Conservation (phyloP, 1,284 basidiomycete species). For the Microbotryum violaceum region DNA sequence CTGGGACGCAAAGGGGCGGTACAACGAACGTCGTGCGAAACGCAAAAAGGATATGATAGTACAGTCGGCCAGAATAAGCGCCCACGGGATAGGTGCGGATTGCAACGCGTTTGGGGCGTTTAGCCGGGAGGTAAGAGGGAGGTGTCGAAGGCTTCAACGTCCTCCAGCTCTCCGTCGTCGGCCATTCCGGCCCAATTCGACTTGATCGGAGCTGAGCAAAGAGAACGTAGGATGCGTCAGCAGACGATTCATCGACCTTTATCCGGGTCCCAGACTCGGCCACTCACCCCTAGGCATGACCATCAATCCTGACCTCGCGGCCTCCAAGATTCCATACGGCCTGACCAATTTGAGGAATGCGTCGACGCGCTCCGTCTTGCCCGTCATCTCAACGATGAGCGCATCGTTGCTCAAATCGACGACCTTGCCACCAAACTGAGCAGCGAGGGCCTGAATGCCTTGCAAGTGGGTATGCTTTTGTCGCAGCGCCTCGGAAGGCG, state of each 20-base stretch:
- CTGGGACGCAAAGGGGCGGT: too few relatives aligned
- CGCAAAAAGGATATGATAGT: too few relatives aligned
- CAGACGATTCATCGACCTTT: background rate
- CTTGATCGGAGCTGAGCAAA: constrained; percentile 59
- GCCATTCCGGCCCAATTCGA: constrained; percentile 53
- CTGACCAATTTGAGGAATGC: constrained; percentile 86
- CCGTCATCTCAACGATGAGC: constrained; percentile 90
- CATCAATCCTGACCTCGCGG: constrained; percentile 86
- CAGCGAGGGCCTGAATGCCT: constrained; percentile 72
- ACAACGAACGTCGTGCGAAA: too few relatives aligned
- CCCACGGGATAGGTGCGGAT: too few relatives aligned
- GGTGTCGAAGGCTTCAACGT: constrained; percentile 61
- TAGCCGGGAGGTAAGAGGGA: constrained; percentile 84
- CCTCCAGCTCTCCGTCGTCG: constrained; percentile 48
- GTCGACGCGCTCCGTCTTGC: constrained; percentile 83
- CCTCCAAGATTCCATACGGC: constrained; percentile 92
- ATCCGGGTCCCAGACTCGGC: too few relatives aligned
- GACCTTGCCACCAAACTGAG: constrained; percentile 85
- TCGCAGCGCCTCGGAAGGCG: constrained; percentile 73
- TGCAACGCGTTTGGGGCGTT: constrained; percentile 4
- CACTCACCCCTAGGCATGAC: constrained; percentile 66
- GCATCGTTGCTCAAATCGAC: constrained; percentile 92
- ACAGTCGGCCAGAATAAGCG: too few relatives aligned
- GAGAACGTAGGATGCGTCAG: background rate
- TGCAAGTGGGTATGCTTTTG: constrained; percentile 84